Evolutionary conservation across 306 rosid species (phyloP).

Genomic region (Trifolium pratense): DNA sequence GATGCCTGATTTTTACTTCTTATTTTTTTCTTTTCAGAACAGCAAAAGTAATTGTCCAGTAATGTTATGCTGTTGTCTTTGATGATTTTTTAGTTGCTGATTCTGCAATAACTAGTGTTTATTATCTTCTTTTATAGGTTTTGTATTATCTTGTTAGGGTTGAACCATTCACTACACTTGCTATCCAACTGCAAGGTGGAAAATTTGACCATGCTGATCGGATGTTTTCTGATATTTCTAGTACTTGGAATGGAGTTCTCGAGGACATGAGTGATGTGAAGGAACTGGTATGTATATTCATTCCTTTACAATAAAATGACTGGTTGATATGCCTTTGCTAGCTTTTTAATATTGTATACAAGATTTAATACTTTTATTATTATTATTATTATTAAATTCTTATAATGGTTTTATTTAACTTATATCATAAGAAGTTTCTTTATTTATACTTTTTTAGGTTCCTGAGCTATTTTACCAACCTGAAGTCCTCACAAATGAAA

Average conservation of each 20-base stretch:
- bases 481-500: constrained; percentile 92
- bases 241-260: constrained; percentile 94
- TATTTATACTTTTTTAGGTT: constrained; percentile 58
- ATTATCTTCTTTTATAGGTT: constrained; percentile 66
- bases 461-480: constrained; percentile 97
- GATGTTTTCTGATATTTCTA: constrained; percentile 91
- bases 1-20: constrained; percentile 26
- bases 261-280: constrained; percentile 99
- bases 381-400: constrained; percentile 23
- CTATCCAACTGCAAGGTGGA: constrained; percentile 97
- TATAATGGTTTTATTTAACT: constrained; percentile 40
- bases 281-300: constrained; percentile 76
- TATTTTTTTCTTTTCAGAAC: neutral
- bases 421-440: constrained; percentile 11
- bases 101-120: constrained; percentile 32
- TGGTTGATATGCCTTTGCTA: constrained; percentile 28
- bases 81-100: constrained; percentile 30
- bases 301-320: constrained; percentile 24
- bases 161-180: constrained; percentile 96
- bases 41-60: constrained; percentile 15
- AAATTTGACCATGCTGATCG: constrained; percentile 99
- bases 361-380: constrained; percentile 8
- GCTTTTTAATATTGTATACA: constrained; percentile 29
- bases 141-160: constrained; percentile 94
- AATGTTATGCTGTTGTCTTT: constrained; percentile 25